A percentile compares a stretch with the other conserved stretches of the same genome.
Evolutionary conservation across 805 yeast genomes (phyloP).

Genomic region (Monosporozyma solicola): DNA sequence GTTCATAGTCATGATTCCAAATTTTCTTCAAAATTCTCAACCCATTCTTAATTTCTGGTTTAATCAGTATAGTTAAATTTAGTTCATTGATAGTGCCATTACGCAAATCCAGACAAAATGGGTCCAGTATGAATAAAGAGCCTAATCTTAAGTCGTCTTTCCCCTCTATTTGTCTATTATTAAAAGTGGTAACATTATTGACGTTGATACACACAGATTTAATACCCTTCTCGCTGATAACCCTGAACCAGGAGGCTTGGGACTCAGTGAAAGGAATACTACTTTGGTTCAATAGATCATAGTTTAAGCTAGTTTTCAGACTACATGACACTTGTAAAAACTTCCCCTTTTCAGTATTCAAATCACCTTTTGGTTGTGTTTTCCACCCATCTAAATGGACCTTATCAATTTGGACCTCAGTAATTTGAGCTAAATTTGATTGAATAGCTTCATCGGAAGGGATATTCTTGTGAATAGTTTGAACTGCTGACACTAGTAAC

Average conservation of each 20-base stretch:
- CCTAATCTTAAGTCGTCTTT: conserved; percentile 11
- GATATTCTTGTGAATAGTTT: background rate
- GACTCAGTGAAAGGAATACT: background rate
- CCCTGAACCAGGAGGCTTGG: conserved; percentile 4
- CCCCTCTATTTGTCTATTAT: conserved; percentile 6
- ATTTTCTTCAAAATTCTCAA: conserved; percentile 21
- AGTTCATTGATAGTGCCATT: conserved; percentile 14
- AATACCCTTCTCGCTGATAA: conserved; percentile 14
- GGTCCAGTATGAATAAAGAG: conserved; percentile 10
- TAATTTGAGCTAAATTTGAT: conserved; percentile 10
- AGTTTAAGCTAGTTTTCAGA: conserved; percentile 12
- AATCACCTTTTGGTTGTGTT: conserved; percentile 5
- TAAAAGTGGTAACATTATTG: conserved; percentile 21
- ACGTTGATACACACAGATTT: conserved; percentile 18
- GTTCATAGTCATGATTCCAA: conserved; percentile 20
- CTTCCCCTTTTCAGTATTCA: conserved; percentile 18
- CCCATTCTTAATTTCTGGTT: conserved; percentile 21
- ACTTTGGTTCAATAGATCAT: conserved; percentile 11
- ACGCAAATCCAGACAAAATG: conserved; percentile 19
- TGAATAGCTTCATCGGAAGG: conserved; percentile 11
- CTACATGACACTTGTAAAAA: conserved; percentile 12
- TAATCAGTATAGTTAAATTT: conserved; percentile 16
- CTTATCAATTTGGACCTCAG: conserved; percentile 15
- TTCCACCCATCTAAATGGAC: conserved; percentile 27
- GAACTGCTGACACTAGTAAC: background rate